These are phyloP conservation scores for Phytophthora cryptogea DNA, from an alignment of 352 stramenopile species.

Conservation along the genomic window DNA sequence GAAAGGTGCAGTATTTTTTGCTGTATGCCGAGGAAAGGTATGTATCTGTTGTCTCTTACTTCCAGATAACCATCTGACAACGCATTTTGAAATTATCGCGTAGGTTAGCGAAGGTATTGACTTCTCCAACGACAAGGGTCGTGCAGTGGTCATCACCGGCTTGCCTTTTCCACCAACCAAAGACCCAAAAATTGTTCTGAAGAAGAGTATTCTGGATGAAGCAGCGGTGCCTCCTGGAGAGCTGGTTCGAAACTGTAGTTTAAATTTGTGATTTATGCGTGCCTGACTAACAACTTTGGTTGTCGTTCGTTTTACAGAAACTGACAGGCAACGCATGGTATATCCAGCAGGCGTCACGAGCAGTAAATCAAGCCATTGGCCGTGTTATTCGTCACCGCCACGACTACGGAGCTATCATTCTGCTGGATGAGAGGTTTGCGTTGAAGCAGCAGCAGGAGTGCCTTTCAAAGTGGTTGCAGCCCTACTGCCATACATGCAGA, in stretches of 20 bases:
- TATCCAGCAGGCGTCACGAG: conserved; percentile 96
- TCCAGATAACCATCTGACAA: neutral
- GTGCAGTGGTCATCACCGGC: conserved; percentile 98
- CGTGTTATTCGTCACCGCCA: conserved; percentile 98
- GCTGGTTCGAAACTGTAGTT: conserved; percentile 39
- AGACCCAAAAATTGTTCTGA: conserved; percentile 98
- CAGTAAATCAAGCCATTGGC: conserved; percentile 99
- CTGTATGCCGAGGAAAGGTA: conserved; percentile 98
- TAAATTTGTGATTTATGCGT: neutral
- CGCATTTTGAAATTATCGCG: neutral
- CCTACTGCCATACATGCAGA: conserved; percentile 65
- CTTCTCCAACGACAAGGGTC: conserved; percentile 97
- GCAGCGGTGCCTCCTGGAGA: conserved; percentile 58
- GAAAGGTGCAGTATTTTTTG: conserved; percentile 96
- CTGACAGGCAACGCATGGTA: conserved; percentile 98
- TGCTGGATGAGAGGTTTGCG: conserved; percentile 97
- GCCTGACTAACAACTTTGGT: conserved; percentile 1
- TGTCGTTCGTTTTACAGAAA: conserved; percentile 52
- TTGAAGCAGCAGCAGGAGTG: conserved; percentile 90
- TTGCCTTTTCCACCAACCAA: conserved; percentile 97
- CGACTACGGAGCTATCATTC: conserved; percentile 98
- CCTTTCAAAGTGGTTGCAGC: conserved; percentile 96
- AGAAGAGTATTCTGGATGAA: conserved; percentile 96
- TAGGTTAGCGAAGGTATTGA: conserved; percentile 98
- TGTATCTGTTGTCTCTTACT: neutral